Evolutionary conservation across 225 moss, liverwort and hornwort species (phyloP).

Genomic region (Bryum argenteum): DNA sequence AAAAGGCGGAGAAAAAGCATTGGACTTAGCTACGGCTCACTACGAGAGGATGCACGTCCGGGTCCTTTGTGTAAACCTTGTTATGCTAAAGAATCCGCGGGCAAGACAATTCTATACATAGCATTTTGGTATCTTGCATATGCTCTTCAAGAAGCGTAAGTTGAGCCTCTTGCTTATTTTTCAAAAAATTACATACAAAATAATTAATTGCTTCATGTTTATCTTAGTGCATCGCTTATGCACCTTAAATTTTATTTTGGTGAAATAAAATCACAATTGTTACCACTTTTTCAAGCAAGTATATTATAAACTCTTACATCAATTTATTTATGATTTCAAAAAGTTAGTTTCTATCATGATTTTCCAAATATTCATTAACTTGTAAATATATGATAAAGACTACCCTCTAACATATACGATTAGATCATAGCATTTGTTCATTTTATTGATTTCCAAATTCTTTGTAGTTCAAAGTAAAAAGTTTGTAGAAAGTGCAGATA

Average conservation of each 20-base stretch:
- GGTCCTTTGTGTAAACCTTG: constrained; percentile 50
- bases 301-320: too few relatives aligned
- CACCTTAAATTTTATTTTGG: too few relatives aligned
- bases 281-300: too few relatives aligned
- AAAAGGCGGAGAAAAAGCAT: constrained; percentile 23
- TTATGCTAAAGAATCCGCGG: constrained; percentile 50
- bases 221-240: background rate
- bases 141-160: constrained; percentile 47
- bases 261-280: too few relatives aligned
- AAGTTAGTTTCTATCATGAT: too few relatives aligned
- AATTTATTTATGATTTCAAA: too few relatives aligned
- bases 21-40: constrained; percentile 43
- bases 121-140: constrained; percentile 53
- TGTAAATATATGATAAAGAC: background rate
- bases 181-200: constrained; percentile 3
- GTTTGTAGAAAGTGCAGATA: constrained; percentile 33
- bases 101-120: constrained; percentile 40
- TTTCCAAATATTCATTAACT: too few relatives aligned
- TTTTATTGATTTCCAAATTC: background rate
- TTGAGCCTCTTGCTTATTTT: constrained; percentile 9
- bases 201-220: background rate
- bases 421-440: background rate
- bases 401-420: background rate
- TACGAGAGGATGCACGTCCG: constrained; percentile 43
- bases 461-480: constrained; percentile 11